phyloP scores from a whole-genome alignment of 2,329 filamentous ascomycete genomes.

The Fusarium newnesense region DNA sequence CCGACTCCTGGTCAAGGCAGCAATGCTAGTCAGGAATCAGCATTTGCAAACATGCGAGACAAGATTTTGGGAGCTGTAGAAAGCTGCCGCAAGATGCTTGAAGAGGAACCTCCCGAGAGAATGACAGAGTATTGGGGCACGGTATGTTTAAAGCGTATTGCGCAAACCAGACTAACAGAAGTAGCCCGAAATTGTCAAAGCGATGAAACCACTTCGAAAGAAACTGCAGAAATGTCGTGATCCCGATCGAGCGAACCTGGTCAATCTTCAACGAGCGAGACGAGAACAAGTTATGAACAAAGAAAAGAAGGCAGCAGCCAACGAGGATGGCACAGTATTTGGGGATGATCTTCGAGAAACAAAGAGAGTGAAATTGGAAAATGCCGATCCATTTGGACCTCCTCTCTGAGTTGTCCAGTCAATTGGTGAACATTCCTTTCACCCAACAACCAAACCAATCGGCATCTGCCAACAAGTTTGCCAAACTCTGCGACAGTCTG shows the following conservation, averaged over 20 bases:
- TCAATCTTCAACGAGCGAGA: conserved; percentile 73
- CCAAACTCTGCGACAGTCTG: neutral
- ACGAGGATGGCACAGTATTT: conserved; percentile 59
- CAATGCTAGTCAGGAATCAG: conserved; percentile 38
- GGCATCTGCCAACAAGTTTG: conserved; percentile 19
- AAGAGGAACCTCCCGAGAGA: conserved; percentile 66
- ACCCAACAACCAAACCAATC: conserved; percentile 13
- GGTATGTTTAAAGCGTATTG: conserved; percentile 48
- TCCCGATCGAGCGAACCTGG: conserved; percentile 77
- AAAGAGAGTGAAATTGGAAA: conserved; percentile 59
- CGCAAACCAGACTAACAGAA: conserved; percentile 27
- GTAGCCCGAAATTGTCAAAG: conserved; percentile 56
- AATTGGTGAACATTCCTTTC: conserved; percentile 4
- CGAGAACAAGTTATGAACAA: conserved; percentile 62
- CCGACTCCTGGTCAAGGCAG: conserved; percentile 50
- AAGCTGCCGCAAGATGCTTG: conserved; percentile 64
- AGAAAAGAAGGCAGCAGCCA: conserved; percentile 54
- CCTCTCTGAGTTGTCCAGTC: conserved; percentile 47
- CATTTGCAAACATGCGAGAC: conserved; percentile 49
- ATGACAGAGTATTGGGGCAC: conserved; percentile 65
- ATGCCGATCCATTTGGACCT: conserved; percentile 61
- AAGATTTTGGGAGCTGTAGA: conserved; percentile 62
- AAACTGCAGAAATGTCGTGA: conserved; percentile 81
- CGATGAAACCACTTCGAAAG: conserved; percentile 68
- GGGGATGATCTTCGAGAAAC: conserved; percentile 54